These are phyloP conservation scores for Raddia distichophylla DNA, from an alignment of 176 grass and related monocot genomes.

Conservation along the genomic window DNA sequence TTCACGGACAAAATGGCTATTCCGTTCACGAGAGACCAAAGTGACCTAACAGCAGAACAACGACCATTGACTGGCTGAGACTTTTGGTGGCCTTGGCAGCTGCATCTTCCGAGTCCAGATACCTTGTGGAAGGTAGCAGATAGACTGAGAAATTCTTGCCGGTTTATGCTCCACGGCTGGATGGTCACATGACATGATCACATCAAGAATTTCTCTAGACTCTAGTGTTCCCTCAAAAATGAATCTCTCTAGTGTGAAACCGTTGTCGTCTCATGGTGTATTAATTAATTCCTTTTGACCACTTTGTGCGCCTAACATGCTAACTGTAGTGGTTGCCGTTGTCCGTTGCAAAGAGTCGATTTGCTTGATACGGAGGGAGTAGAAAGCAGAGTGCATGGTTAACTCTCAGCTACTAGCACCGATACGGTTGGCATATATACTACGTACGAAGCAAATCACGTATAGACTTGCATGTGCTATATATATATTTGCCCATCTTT, in stretches of 20 bases:
- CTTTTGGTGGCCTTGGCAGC: not conserved
- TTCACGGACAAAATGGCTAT: not conserved
- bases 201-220: conserved; percentile 21
- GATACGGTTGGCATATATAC: no score
- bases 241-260: not conserved
- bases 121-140: not conserved
- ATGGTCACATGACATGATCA: conserved; percentile 37
- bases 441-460: no score
- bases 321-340: not conserved
- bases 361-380: no score
- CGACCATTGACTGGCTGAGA: not conserved
- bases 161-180: conserved; percentile 15
- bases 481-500: no score
- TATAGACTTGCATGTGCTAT: no score
- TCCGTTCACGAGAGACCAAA: not conserved
- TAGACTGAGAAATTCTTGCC: not conserved
- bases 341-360: not conserved
- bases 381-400: conserved; percentile 2
- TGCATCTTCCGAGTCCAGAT: not conserved
- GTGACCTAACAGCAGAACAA: not conserved
- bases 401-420: not conserved
- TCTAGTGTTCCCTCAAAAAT: no score
- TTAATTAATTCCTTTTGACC: not conserved
- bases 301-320: conserved; percentile 4
- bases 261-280: not conserved